Percentiles rank a stretch among this genome's conserved stretches.
phyloP scores from a whole-genome alignment of 345 rosid genomes.

The Lepidium didymum region DNA sequence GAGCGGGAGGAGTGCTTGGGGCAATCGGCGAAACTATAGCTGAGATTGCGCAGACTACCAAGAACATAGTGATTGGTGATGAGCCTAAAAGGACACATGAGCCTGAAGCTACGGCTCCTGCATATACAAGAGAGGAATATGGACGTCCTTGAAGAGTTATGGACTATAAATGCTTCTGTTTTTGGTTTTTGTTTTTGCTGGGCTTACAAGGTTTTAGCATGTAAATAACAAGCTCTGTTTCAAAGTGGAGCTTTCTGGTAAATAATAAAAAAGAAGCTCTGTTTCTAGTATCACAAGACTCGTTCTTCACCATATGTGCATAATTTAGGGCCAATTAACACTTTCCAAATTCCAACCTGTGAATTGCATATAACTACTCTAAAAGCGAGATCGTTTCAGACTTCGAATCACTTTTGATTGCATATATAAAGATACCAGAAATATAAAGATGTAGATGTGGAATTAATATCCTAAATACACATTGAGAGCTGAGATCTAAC shows the following conservation, averaged over 20 bases:
- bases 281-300: neutral
- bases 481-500: too few species aligned
- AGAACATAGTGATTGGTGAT: slow-evolving; percentile 42
- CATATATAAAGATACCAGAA: neutral
- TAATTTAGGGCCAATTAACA: too few species aligned
- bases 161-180: neutral
- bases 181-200: neutral
- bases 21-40: slow-evolving; percentile 75
- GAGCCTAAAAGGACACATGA: neutral
- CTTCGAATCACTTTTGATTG: neutral
- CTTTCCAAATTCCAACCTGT: too few species aligned
- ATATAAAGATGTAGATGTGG: too few species aligned
- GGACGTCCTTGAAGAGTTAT: slow-evolving; percentile 10
- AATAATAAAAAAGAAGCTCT: neutral
- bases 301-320: too few species aligned
- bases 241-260: too few species aligned
- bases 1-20: slow-evolving; percentile 37
- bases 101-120: neutral
- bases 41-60: slow-evolving; percentile 61
- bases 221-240: neutral
- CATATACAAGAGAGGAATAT: slow-evolving; percentile 10
- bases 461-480: too few species aligned
- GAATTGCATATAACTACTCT: too few species aligned
- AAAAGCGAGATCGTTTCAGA: too few species aligned
- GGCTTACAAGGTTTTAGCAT: neutral